Evolutionary conservation across 2,329 filamentous ascomycete species (phyloP), one percentile per base, ranked within the genome.

Genomic region (Truncatella angustata): DNA sequence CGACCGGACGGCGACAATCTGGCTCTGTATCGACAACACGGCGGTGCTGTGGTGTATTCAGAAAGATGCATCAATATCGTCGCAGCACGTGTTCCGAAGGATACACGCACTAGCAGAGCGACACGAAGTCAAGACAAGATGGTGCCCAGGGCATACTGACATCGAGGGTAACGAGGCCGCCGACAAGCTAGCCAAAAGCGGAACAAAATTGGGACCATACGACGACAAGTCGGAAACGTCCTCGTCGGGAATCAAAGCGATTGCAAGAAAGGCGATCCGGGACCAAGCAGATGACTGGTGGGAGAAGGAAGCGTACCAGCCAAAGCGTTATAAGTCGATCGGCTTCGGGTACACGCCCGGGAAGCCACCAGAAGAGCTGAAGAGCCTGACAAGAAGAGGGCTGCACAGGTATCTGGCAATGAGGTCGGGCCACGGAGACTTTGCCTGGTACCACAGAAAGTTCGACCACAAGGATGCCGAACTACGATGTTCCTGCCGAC

Each of bases 401-500:
- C n/a, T 46, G 23, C 23, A 46, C 24, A 28, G 43, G 43, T 46
- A 46, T 32, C 43, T 18, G 43, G 43, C 43, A 2, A 46, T 46
- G 21, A 34, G 43, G 23, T 30, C 43, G n/a, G 24, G 43, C 14
- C 43, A 32, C 43, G 43, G 43, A 46, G 43, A 46, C 28, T 32
- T 46, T 46, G 43, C 43, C 43, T 46, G 43, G 26, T 46, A 46
- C 43, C 43, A 46, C 14, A 46, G 24, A 26, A 46, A 34, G 18
- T 46, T 46, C 18, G 21, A 24, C 42, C 42, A 39, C 16, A n/a
- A 39, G 16, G n/a, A 39, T 21, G 36, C 36, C 7, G 16, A 39
- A 16, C 36, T 39, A 16, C 36, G 36, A 6, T 39, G 36, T n/a
- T 39, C 36, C 36, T 39, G 36, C 36, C 36, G 36, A 6, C 36